phyloP scores from a whole-genome alignment of 306 rosid genomes.

The Spatholobus suberectus region DNA sequence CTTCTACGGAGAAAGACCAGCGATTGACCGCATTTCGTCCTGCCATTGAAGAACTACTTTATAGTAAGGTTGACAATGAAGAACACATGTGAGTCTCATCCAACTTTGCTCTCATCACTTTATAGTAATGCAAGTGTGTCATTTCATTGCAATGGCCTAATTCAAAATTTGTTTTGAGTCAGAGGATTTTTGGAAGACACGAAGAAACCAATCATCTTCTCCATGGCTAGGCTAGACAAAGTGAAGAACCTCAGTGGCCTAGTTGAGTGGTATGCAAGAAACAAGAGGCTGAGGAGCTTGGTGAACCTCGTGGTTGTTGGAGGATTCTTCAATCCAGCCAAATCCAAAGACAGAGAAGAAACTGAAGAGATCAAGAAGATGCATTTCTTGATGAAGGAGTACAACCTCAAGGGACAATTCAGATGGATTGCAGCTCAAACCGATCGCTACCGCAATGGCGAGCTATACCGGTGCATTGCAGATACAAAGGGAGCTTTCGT shows the following conservation, averaged over 20 bases:
- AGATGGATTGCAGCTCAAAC: constrained; percentile 98
- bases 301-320: constrained; percentile 91
- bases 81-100: constrained; percentile 53
- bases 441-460: constrained; percentile 76
- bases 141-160: constrained; percentile 18
- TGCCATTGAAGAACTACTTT: constrained; percentile 57
- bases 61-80: constrained; percentile 48
- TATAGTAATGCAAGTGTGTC: neutral
- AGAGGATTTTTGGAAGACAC: constrained; percentile 88
- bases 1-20: constrained; percentile 53
- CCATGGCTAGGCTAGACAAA: constrained; percentile 93
- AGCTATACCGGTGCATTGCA: constrained; percentile 80
- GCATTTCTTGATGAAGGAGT: constrained; percentile 72
- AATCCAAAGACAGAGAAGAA: constrained; percentile 96
- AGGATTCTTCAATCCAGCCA: constrained; percentile 85
- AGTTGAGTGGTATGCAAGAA: constrained; percentile 87
- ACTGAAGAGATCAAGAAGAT: constrained; percentile 81
- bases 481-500: constrained; percentile 94
- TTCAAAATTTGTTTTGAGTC: constrained; percentile 41
- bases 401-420: constrained; percentile 75
- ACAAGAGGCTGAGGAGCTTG: constrained; percentile 67
- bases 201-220: constrained; percentile 88
- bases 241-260: constrained; percentile 92
- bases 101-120: constrained; percentile 10
- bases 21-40: constrained; percentile 46